A percentile compares a stretch with the other conserved stretches of the same genome.
These are phyloP conservation scores for Salix udensis DNA, from an alignment of 345 rosid genomes.

Conservation along the genomic window DNA sequence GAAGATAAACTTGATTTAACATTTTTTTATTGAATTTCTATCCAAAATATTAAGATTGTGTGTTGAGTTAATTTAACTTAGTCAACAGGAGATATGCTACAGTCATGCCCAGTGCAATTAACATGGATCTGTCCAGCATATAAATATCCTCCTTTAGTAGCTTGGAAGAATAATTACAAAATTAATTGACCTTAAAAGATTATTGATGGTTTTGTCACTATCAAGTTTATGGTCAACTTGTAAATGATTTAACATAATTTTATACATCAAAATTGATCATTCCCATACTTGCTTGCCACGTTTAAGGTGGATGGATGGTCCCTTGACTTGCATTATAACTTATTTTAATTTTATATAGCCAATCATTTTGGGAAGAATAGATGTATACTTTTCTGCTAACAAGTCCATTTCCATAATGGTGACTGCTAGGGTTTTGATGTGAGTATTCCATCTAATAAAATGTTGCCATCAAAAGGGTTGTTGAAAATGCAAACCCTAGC, in stretches of 20 bases:
- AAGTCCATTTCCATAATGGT: constrained; percentile 24
- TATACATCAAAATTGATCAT: background rate
- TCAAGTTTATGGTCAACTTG: constrained; percentile 31
- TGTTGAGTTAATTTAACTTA: background rate
- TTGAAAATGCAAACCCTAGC: constrained; percentile 43
- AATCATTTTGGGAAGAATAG: background rate
- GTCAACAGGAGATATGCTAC: constrained; percentile 6
- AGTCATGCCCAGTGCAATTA: background rate
- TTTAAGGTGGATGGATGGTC: constrained; percentile 3
- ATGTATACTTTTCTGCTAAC: constrained; percentile 28
- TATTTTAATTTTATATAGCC: background rate
- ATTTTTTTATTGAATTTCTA: constrained; percentile 18
- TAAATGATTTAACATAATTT: background rate
- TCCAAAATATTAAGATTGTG: background rate
- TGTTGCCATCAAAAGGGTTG: constrained; percentile 44
- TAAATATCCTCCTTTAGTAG: background rate
- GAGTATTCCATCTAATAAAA: constrained; percentile 29
- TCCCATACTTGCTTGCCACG: background rate
- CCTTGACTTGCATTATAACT: background rate
- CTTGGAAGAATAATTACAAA: background rate
- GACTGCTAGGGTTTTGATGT: constrained; percentile 30
- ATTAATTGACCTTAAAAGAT: constrained; percentile 4
- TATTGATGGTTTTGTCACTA: constrained; percentile 5
- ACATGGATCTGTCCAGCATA: constrained; percentile 2
- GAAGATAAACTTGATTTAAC: constrained; percentile 23